phyloP scores from a whole-genome alignment of 768 basidiomycete species.

The Asterophora lycoperdoides region DNA sequence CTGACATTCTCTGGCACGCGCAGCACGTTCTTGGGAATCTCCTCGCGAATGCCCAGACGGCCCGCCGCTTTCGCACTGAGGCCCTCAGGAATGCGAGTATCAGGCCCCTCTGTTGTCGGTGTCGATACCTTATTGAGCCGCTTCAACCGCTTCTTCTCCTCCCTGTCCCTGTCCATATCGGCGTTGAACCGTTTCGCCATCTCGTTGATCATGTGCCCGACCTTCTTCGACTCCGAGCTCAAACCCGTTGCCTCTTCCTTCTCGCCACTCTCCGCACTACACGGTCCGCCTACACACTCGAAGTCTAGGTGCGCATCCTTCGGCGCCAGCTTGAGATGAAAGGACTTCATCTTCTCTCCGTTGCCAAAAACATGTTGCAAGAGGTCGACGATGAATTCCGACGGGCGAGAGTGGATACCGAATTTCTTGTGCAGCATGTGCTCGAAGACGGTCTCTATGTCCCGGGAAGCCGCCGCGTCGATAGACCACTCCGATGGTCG shows the following conservation, averaged over 20 bases:
- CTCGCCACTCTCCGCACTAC: slow-evolving; percentile 13
- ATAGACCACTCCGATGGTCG: slow-evolving; percentile 35
- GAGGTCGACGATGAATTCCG: slow-evolving; percentile 42
- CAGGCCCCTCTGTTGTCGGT: slow-evolving; percentile 20
- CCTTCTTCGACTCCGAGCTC: slow-evolving; percentile 25
- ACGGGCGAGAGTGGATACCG: slow-evolving; percentile 48
- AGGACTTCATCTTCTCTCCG: slow-evolving; percentile 41
- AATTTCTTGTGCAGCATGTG: slow-evolving; percentile 53
- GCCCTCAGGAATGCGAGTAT: slow-evolving; percentile 22
- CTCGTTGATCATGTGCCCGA: slow-evolving; percentile 16
- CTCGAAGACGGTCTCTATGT: slow-evolving; percentile 55
- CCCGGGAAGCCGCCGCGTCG: slow-evolving; percentile 34
- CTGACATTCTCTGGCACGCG: slow-evolving; percentile 26
- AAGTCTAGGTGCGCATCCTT: slow-evolving; percentile 10
- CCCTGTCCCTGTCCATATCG: slow-evolving; percentile 34
- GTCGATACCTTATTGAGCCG: slow-evolving; percentile 10
- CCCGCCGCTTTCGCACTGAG: slow-evolving; percentile 23
- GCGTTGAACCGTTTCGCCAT: slow-evolving; percentile 30
- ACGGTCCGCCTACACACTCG: not conserved
- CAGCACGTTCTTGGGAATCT: slow-evolving; percentile 17
- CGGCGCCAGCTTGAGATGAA: slow-evolving; percentile 58
- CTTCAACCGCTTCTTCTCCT: slow-evolving; percentile 28
- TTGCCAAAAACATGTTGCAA: slow-evolving; percentile 50
- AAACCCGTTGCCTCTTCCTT: slow-evolving; percentile 15
- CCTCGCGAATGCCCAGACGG: slow-evolving; percentile 22